phyloP scores from a whole-genome alignment of 2,329 filamentous ascomycete genomes.

The Cladosporium sp. region DNA sequence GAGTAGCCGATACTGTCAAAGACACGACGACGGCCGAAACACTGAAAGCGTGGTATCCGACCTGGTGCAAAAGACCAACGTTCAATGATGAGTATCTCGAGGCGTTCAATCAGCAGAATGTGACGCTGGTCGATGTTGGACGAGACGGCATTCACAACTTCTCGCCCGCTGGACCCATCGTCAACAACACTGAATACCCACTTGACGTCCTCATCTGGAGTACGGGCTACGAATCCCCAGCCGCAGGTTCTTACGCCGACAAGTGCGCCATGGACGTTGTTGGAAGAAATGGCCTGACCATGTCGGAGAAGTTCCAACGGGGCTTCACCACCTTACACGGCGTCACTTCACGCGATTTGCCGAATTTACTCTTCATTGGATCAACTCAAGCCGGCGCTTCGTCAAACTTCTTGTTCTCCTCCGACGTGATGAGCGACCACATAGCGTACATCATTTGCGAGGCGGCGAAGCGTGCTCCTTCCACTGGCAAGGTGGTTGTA shows the following conservation, averaged over 20 bases:
- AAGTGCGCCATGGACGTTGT: slow-evolving; percentile 22
- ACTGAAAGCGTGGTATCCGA: slow-evolving; percentile 58
- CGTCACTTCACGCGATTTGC: slow-evolving; percentile 45
- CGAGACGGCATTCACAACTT: slow-evolving; percentile 48
- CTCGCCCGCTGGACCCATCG: slow-evolving; percentile 46
- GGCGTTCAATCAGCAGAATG: slow-evolving; percentile 56
- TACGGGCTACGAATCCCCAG: slow-evolving; percentile 41
- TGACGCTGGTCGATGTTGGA: slow-evolving; percentile 57
- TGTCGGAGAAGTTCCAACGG: slow-evolving; percentile 40
- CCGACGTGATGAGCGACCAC: slow-evolving; percentile 39
- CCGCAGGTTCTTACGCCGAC: slow-evolving; percentile 26
- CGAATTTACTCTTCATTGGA: slow-evolving; percentile 51
- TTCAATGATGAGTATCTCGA: slow-evolving; percentile 57
- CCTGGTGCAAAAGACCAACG: slow-evolving; percentile 60
- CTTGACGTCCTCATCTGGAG: slow-evolving; percentile 46
- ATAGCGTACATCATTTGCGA: slow-evolving; percentile 42
- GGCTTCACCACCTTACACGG: slow-evolving; percentile 53
- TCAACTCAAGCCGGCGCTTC: slow-evolving; percentile 39
- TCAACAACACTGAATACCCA: slow-evolving; percentile 45
- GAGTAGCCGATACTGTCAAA: slow-evolving; percentile 48
- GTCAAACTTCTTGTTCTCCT: slow-evolving; percentile 36
- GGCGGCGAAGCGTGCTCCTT: slow-evolving; percentile 29
- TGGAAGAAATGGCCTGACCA: slow-evolving; percentile 42
- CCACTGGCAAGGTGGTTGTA: slow-evolving; percentile 28
- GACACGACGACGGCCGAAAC: slow-evolving; percentile 48